A percentile compares a stretch with the other conserved stretches of the same genome.
Evolutionary conservation across 768 basidiomycete genomes (phyloP).

Genomic region (Paxillus ammoniavirescens): DNA sequence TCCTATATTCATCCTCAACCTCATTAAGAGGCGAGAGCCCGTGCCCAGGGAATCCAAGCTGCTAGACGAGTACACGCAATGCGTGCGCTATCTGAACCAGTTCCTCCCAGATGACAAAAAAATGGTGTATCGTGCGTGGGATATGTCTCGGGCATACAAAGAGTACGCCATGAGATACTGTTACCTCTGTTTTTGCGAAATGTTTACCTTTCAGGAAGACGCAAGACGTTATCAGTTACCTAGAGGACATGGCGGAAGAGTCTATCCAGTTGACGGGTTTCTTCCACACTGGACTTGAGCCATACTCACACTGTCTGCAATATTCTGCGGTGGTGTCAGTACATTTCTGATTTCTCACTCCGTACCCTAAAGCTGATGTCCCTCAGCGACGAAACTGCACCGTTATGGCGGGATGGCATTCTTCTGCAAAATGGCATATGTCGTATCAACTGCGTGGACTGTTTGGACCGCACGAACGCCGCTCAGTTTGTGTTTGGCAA

Average conservation of each 20-base stretch:
- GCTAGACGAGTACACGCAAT: constrained; percentile 87
- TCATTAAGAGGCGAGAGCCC: constrained; percentile 85
- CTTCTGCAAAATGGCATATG: constrained; percentile 89
- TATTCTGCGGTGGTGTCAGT: constrained; percentile 38
- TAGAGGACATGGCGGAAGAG: constrained; percentile 94
- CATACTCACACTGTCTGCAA: constrained; percentile 67
- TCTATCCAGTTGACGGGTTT: constrained; percentile 88
- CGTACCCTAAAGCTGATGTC: background rate
- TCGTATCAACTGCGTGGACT: constrained; percentile 96
- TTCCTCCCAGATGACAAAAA: constrained; percentile 83
- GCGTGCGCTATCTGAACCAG: constrained; percentile 91
- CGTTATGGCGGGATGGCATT: constrained; percentile 60
- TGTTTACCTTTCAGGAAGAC: constrained; percentile 60
- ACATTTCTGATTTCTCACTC: background rate
- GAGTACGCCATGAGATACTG: constrained; percentile 51
- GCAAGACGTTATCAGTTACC: constrained; percentile 91
- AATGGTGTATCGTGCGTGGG: constrained; percentile 94
- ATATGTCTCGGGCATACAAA: constrained; percentile 94
- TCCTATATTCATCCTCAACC: constrained; percentile 87
- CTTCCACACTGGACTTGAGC: constrained; percentile 92
- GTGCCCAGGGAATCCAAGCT: constrained; percentile 87
- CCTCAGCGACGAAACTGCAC: constrained; percentile 30
- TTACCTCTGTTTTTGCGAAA: background rate
- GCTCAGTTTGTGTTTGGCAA: constrained; percentile 98
- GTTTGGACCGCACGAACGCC: constrained; percentile 93